A percentile compares a stretch with the other conserved stretches of the same genome.
Evolutionary conservation across 352 stramenopile genomes (phyloP).

Genomic region (Phytopythium kandeliae): DNA sequence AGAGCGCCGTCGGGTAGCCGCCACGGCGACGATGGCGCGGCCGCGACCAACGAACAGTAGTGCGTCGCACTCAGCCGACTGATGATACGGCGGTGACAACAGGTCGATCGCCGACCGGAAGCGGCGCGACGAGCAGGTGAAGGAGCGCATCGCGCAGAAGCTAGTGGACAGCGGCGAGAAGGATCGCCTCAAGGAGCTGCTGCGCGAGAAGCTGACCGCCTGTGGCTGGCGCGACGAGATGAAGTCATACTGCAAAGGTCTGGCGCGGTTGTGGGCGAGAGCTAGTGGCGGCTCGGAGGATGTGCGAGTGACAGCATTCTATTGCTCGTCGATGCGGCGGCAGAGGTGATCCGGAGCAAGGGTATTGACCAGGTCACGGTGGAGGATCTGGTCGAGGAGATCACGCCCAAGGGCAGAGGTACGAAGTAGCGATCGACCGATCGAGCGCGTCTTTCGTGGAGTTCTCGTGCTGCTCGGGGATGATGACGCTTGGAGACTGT

Average conservation of each 20-base stretch:
- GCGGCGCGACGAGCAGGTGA: conserved; percentile 67
- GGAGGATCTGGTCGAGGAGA: conserved; percentile 91
- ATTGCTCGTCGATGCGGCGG: no score
- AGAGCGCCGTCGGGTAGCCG: no score
- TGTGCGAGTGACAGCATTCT: no score
- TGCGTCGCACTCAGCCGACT: background rate
- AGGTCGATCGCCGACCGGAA: conserved; percentile 47
- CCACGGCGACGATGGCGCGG: no score
- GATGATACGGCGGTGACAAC: conserved; percentile 11
- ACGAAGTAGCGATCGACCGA: background rate
- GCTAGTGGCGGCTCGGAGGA: no score
- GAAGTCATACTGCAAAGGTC: conserved; percentile 86
- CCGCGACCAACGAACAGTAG: background rate
- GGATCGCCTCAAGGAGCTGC: conserved; percentile 85
- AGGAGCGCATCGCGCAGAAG: conserved; percentile 79
- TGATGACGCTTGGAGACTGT: background rate
- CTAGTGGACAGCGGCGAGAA: conserved; percentile 88
- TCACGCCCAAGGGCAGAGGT: conserved; percentile 86
- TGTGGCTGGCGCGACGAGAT: conserved; percentile 92
- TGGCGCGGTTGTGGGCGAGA: no score
- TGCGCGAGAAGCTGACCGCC: conserved; percentile 83
- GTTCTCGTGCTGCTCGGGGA: background rate
- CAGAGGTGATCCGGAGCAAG: conserved; percentile 92
- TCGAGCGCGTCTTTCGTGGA: no score
- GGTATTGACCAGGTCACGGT: conserved; percentile 94